A percentile compares a stretch with the other conserved stretches of the same genome.
Conservation (phyloP, 257 asterid genomes). For the Solanum appendiculatum region DNA sequence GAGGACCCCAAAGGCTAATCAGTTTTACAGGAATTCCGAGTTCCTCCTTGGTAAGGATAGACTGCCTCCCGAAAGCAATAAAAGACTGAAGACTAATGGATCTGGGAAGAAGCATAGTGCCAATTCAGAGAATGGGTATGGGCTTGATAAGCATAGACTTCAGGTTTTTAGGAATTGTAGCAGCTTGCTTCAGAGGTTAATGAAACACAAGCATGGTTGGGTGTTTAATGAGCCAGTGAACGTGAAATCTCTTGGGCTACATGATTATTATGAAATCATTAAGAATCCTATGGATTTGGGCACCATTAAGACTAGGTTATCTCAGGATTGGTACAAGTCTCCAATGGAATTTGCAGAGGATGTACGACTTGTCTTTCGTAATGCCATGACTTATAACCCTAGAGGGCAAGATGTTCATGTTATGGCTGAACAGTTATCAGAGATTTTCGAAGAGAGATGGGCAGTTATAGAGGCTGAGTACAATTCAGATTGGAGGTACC, state of each 20-base stretch:
- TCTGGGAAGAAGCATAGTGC: conserved; percentile 43
- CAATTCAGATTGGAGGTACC: conserved; percentile 49
- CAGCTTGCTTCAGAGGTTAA: conserved; percentile 68
- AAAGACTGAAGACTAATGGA: conserved; percentile 52
- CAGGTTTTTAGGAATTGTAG: conserved; percentile 53
- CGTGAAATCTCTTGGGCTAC: conserved; percentile 51
- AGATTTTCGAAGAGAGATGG: conserved; percentile 85
- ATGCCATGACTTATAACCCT: conserved; percentile 92
- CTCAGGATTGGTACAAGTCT: conserved; percentile 60
- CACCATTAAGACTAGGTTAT: conserved; percentile 55
- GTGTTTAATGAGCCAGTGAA: conserved; percentile 85
- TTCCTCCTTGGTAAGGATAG: conserved; percentile 88
- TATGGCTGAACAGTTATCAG: conserved; percentile 67
- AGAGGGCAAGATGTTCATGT: conserved; percentile 80
- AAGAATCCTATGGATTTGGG: conserved; percentile 93
- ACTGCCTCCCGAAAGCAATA: conserved; percentile 69
- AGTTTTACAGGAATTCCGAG: conserved; percentile 71
- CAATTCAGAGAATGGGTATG: conserved; percentile 24
- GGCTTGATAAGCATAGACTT: conserved; percentile 35
- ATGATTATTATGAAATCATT: conserved; percentile 71
- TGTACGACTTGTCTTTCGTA: conserved; percentile 75
- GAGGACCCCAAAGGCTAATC: conserved; percentile 91
- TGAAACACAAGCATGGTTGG: conserved; percentile 88
- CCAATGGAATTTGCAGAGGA: conserved; percentile 79
- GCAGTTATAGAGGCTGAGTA: conserved; percentile 53